These are phyloP conservation scores for Papiliotrema fonsecae DNA, from an alignment of 1,284 basidiomycete species.

Conservation along the genomic window DNA sequence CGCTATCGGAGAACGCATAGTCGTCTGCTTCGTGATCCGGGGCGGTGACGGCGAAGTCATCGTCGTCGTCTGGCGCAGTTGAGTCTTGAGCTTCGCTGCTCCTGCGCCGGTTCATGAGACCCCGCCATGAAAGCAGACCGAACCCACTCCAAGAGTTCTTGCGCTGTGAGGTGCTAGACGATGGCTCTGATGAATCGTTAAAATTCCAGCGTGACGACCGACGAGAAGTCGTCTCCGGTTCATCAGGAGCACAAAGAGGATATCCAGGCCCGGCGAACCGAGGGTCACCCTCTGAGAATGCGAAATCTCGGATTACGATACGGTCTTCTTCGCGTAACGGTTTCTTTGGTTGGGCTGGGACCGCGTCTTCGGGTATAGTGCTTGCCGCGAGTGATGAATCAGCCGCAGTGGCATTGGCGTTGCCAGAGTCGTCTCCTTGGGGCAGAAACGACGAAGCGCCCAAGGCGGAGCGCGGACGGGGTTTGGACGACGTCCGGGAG, in stretches of 20 bases:
- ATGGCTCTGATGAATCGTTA: constrained; percentile 11
- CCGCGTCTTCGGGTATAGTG: constrained; percentile 1
- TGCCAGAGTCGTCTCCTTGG: background rate
- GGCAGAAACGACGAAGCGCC: constrained; percentile 13
- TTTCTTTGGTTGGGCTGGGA: background rate
- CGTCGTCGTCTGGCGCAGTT: constrained; percentile 11
- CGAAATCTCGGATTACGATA: constrained; percentile 40
- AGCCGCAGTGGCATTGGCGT: background rate
- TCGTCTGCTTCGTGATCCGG: constrained; percentile 21
- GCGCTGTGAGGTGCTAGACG: constrained; percentile 11
- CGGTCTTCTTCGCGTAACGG: background rate
- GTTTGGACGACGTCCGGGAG: constrained; percentile 5
- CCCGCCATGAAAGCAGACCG: constrained; percentile 21
- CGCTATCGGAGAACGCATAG: constrained; percentile 13
- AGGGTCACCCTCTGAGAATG: constrained; percentile 27
- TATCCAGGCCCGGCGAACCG: constrained; percentile 15
- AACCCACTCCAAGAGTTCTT: constrained; percentile 22
- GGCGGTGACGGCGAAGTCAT: constrained; percentile 10
- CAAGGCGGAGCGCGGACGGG: constrained; percentile 11
- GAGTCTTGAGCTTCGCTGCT: constrained; percentile 1
- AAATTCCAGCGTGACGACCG: constrained; percentile 2
- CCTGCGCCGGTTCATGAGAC: constrained; percentile 11
- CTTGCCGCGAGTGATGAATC: constrained; percentile 1
- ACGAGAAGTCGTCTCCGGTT: background rate
- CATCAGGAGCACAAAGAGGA: constrained; percentile 1